These are phyloP conservation scores for Alopecurus myosuroides DNA, from an alignment of 176 grass and related monocot genomes.

Conservation along the genomic window DNA sequence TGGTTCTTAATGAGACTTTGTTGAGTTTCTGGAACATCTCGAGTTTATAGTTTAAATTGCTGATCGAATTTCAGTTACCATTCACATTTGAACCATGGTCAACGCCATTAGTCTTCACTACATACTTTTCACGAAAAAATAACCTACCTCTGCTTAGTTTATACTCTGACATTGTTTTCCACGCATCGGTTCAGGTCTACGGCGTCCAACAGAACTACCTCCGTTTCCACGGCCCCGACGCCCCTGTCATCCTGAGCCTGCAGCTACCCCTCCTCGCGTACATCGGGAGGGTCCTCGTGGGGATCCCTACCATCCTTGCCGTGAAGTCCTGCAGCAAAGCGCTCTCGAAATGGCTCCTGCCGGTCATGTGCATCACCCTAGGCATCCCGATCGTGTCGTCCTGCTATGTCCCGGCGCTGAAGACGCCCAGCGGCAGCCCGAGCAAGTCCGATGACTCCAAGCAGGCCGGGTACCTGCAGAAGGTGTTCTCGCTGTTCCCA, in stretches of 20 bases:
- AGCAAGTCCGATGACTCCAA: slow-evolving; percentile 32
- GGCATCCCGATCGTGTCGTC: slow-evolving; percentile 75
- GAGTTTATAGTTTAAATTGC: background rate
- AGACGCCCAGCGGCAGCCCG: slow-evolving; percentile 34
- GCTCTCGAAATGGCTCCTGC: slow-evolving; percentile 87
- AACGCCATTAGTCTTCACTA: background rate
- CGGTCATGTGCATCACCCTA: slow-evolving; percentile 81
- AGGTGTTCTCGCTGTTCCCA: slow-evolving; percentile 52
- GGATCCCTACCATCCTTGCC: slow-evolving; percentile 72
- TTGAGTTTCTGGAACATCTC: background rate
- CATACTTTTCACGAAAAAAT: no score
- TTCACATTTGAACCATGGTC: background rate
- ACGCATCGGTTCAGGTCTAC: slow-evolving; percentile 37
- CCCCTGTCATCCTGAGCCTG: slow-evolving; percentile 56
- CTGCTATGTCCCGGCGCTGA: slow-evolving; percentile 80
- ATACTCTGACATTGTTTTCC: slow-evolving; percentile 10
- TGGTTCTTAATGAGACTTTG: background rate
- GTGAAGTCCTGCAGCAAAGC: slow-evolving; percentile 98
- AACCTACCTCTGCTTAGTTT: no score
- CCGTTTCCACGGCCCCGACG: slow-evolving; percentile 61
- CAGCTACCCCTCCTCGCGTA: slow-evolving; percentile 51
- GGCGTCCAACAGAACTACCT: slow-evolving; percentile 89
- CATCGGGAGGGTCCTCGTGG: slow-evolving; percentile 45
- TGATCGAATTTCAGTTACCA: background rate
- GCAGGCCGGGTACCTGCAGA: slow-evolving; percentile 59